phyloP scores from a whole-genome alignment of 495 filamentous ascomycete species.

The Amniculicola lignicola region DNA sequence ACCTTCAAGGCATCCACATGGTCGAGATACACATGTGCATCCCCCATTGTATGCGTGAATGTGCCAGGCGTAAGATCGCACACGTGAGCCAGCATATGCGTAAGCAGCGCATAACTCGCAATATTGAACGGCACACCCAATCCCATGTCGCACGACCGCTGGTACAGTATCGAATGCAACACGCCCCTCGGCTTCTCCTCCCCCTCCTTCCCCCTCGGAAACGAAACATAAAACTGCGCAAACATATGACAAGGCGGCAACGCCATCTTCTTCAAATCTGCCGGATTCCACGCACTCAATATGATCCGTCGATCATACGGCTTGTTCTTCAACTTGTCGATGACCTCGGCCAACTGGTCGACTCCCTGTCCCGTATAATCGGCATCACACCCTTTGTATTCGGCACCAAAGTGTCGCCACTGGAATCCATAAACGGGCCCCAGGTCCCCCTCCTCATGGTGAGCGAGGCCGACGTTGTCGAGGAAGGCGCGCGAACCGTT shows the following conservation, averaged over 20 bases:
- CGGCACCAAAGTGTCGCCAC: conserved; percentile 96
- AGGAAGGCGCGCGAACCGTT: conserved; percentile 89
- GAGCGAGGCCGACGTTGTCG: conserved; percentile 72
- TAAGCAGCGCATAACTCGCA: conserved; percentile 85
- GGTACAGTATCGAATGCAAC: conserved; percentile 82
- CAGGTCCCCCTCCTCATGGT: conserved; percentile 82
- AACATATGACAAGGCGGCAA: conserved; percentile 99
- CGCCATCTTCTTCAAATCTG: conserved; percentile 83
- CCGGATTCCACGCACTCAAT: conserved; percentile 88
- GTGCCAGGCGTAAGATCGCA: conserved; percentile 77
- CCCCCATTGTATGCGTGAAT: conserved; percentile 91
- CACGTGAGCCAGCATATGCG: conserved; percentile 88
- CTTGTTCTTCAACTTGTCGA: conserved; percentile 72
- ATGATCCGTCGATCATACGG: conserved; percentile 90
- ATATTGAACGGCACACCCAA: conserved; percentile 98
- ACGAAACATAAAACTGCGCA: conserved; percentile 95
- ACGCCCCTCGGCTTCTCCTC: conserved; percentile 56
- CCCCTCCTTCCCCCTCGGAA: conserved; percentile 46
- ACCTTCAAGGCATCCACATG: conserved; percentile 81
- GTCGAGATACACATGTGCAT: conserved; percentile 91
- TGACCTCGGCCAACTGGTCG: conserved; percentile 84
- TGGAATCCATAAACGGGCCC: conserved; percentile 98
- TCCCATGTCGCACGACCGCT: conserved; percentile 95
- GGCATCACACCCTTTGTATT: conserved; percentile 71
- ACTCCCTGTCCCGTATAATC: conserved; percentile 89